Conservation (phyloP, 495 filamentous ascomycete species). For the Daldinia vernicosa region DNA sequence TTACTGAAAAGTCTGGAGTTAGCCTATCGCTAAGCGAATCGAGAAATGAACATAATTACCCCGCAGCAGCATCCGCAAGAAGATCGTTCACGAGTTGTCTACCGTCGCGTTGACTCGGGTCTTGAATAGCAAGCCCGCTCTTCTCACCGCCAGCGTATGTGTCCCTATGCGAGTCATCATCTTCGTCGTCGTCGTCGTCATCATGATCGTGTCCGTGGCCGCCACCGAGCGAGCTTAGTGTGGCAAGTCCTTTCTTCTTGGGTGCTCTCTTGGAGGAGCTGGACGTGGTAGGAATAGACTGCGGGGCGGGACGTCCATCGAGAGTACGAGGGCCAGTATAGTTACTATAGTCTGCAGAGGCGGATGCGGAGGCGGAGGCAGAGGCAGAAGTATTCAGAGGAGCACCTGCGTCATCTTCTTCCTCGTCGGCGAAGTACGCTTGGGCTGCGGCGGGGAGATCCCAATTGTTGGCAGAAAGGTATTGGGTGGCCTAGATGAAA, state of each 20-base stretch:
- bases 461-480: conserved; percentile 73
- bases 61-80: conserved; percentile 82
- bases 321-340: conserved; percentile 66
- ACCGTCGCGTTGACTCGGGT: conserved; percentile 71
- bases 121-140: conserved; percentile 92
- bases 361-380: too few relatives aligned
- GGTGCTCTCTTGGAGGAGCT: conserved; percentile 52
- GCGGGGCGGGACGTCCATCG: conserved; percentile 62
- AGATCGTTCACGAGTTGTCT: conserved; percentile 79
- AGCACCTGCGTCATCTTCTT: conserved; percentile 63
- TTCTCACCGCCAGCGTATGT: conserved; percentile 97
- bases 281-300: conserved; percentile 50
- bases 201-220: conserved; percentile 53
- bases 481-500: conserved; percentile 69
- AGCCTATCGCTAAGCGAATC: conserved; percentile 12
- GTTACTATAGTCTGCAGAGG: conserved; percentile 8
- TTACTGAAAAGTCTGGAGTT: conserved; percentile 56
- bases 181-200: conserved; percentile 65
- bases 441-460: conserved; percentile 72
- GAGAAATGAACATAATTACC: conserved; percentile 59
- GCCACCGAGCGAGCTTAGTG: conserved; percentile 63
- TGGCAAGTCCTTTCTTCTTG: conserved; percentile 64
- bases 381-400: neutral
- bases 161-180: conserved; percentile 75
- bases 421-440: conserved; percentile 74